A percentile compares a stretch with the other conserved stretches of the same genome.
phyloP scores from a whole-genome alignment of 257 asterid species.

The Lithospermum erythrorhizon region DNA sequence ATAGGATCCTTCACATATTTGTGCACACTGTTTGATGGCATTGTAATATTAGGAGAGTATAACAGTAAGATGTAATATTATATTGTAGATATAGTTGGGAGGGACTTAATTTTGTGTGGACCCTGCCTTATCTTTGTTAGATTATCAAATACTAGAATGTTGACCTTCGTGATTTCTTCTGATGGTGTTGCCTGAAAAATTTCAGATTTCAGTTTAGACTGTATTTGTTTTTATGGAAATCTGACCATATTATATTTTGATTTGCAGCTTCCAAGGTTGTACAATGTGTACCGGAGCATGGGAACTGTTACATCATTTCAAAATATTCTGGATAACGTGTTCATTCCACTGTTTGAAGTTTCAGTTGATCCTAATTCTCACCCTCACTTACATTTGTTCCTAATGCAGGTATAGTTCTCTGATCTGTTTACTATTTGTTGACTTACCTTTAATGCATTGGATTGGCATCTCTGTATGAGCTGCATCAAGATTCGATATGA shows the following conservation, averaged over 20 bases:
- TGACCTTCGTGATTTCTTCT: neutral
- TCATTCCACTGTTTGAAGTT: conserved; percentile 88
- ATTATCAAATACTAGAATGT: neutral
- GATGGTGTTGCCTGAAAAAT: neutral
- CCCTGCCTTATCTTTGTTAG: neutral
- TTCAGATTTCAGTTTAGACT: neutral
- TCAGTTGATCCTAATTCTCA: conserved; percentile 86
- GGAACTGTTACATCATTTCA: conserved; percentile 91
- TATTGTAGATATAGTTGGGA: too few relatives aligned
- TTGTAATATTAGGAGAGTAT: neutral
- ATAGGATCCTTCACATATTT: neutral
- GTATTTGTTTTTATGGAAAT: conserved; percentile 12
- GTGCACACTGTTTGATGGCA: neutral
- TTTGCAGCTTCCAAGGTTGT: conserved; percentile 87
- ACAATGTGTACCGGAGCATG: conserved; percentile 85
- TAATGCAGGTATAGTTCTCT: conserved; percentile 47
- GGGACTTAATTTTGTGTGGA: neutral
- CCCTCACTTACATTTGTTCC: conserved; percentile 83
- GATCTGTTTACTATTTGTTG: neutral
- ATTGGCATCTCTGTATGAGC: neutral
- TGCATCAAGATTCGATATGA: neutral
- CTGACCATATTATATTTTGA: conserved; percentile 15
- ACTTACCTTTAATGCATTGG: neutral
- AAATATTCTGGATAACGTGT: conserved; percentile 76
- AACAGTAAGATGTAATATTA: neutral